Evolutionary conservation across 306 rosid species (phyloP).

Genomic region (Corylus americana): DNA sequence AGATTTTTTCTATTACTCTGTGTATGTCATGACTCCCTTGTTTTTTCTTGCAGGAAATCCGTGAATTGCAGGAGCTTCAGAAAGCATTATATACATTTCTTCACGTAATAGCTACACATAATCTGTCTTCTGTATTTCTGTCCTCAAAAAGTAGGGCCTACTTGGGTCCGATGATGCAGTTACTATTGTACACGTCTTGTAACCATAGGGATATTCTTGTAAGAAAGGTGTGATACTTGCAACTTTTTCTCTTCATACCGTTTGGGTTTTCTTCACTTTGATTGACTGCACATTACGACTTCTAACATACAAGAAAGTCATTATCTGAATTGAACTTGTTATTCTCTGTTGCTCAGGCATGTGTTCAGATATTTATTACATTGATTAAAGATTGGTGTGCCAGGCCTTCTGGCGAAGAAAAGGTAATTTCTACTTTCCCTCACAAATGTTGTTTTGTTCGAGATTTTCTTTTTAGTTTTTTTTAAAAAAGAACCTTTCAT

Average conservation of each 20-base stretch:
- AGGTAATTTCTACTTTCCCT: constrained; percentile 42
- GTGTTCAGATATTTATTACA: constrained; percentile 86
- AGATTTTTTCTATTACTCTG: background rate
- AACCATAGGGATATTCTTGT: constrained; percentile 83
- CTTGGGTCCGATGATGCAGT: constrained; percentile 81
- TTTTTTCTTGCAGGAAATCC: constrained; percentile 65
- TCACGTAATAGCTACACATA: constrained; percentile 78
- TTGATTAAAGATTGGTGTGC: constrained; percentile 91
- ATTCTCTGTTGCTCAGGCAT: constrained; percentile 55
- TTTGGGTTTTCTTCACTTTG: constrained; percentile 16
- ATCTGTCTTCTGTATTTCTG: constrained; percentile 75
- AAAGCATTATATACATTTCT: constrained; percentile 82
- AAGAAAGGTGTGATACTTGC: constrained; percentile 67
- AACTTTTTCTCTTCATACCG: constrained; percentile 1
- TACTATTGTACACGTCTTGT: constrained; percentile 77
- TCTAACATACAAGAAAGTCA: constrained; percentile 9
- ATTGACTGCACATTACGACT: background rate
- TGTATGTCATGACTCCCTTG: constrained; percentile 18
- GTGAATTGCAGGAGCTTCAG: constrained; percentile 96
- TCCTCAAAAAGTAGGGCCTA: constrained; percentile 76
- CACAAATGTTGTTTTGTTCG: constrained; percentile 19
- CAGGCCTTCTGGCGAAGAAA: constrained; percentile 70
- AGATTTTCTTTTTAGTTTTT: constrained; percentile 5
- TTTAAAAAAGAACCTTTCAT: background rate
- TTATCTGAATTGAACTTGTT: constrained; percentile 13